phyloP scores from a whole-genome alignment of 2,329 filamentous ascomycete species.

The Macroventuria anomochaeta region DNA sequence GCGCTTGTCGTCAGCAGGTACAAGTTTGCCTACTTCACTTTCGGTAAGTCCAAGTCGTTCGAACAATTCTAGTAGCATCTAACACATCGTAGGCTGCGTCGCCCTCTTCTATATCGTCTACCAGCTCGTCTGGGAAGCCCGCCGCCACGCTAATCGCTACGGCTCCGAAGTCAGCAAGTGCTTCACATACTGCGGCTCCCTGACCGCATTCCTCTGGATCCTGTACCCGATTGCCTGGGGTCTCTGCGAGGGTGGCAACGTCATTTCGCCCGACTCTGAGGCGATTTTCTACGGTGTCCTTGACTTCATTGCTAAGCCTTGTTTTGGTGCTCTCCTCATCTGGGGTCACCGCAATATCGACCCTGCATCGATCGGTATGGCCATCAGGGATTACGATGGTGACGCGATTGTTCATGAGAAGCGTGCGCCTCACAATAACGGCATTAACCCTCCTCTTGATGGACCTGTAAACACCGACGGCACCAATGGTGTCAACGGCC shows the following conservation, averaged over 20 bases:
- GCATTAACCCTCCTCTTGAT: slow-evolving; percentile 2
- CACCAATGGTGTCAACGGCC: not conserved
- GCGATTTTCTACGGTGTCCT: slow-evolving; percentile 73
- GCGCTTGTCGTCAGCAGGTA: slow-evolving; percentile 67
- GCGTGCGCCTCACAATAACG: not conserved
- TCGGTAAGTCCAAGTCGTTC: slow-evolving; percentile 51
- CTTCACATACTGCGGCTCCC: slow-evolving; percentile 63
- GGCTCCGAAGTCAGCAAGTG: slow-evolving; percentile 61
- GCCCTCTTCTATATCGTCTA: slow-evolving; percentile 67
- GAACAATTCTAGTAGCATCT: not conserved
- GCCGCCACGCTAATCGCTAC: slow-evolving; percentile 61
- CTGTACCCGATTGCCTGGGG: slow-evolving; percentile 69
- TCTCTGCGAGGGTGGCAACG: slow-evolving; percentile 67
- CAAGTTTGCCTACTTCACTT: slow-evolving; percentile 72
- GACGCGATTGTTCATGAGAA: slow-evolving; percentile 34
- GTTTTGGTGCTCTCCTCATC: slow-evolving; percentile 67
- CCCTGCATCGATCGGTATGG: slow-evolving; percentile 62
- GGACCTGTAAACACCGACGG: not conserved
- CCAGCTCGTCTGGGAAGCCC: slow-evolving; percentile 63
- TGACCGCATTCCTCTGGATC: slow-evolving; percentile 68
- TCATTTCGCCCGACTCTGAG: slow-evolving; percentile 70
- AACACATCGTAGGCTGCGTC: slow-evolving; percentile 40
- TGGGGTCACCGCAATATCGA: slow-evolving; percentile 69
- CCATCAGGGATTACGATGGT: slow-evolving; percentile 57
- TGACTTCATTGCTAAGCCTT: slow-evolving; percentile 69